These are phyloP conservation scores for Cinnamomum micranthum DNA, from an alignment of 164 flowering plant species.

Conservation along the genomic window DNA sequence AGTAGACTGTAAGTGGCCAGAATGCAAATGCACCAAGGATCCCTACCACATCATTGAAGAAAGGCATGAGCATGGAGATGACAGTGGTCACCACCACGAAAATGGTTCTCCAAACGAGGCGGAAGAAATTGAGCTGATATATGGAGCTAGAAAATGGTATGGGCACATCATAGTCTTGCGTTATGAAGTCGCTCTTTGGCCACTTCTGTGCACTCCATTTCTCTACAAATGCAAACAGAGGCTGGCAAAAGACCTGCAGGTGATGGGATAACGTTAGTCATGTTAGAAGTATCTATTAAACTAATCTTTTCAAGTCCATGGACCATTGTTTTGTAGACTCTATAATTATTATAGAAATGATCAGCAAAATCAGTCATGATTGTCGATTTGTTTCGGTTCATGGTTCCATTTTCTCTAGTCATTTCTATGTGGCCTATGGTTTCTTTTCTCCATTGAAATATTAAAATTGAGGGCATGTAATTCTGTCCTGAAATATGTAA, in stretches of 20 bases:
- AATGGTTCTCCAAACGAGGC: constrained; percentile 50
- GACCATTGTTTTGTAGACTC: too few species aligned
- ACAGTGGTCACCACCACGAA: constrained; percentile 48
- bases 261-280: not conserved
- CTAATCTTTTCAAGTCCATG: too few species aligned
- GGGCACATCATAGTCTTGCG: constrained; percentile 34
- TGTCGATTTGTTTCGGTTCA: too few species aligned
- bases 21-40: constrained; percentile 67
- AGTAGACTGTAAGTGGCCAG: constrained; percentile 57
- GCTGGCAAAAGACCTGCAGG: constrained; percentile 55
- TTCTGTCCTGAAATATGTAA: too few species aligned
- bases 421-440: too few species aligned
- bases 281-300: too few species aligned
- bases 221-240: constrained; percentile 59
- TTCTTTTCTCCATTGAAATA: too few species aligned
- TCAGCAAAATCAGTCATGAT: too few species aligned
- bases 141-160: constrained; percentile 29
- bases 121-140: constrained; percentile 48
- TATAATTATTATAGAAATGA: too few species aligned
- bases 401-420: too few species aligned
- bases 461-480: too few species aligned
- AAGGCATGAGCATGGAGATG: constrained; percentile 66
- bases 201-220: constrained; percentile 44
- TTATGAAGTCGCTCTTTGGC: constrained; percentile 41
- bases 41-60: constrained; percentile 70